These are phyloP conservation scores for Shiraia bambusicola DNA, from an alignment of 2,329 filamentous ascomycete genomes.

Conservation along the genomic window DNA sequence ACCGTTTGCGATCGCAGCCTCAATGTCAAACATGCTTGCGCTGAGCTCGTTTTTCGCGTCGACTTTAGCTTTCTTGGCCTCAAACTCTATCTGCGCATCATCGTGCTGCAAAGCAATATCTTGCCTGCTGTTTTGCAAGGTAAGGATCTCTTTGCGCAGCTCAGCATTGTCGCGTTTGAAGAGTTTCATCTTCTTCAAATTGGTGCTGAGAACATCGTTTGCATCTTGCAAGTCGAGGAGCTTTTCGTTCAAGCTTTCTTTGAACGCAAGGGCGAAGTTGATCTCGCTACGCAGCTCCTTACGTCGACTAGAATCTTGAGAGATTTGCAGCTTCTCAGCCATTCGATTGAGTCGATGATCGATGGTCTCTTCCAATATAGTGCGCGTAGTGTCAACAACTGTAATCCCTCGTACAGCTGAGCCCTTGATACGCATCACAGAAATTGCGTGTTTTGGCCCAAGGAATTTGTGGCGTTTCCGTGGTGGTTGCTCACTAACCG, in stretches of 20 bases:
- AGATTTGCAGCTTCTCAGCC: conserved; percentile 40
- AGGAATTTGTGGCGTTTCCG: conserved; percentile 32
- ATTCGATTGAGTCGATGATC: conserved; percentile 49
- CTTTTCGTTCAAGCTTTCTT: conserved; percentile 51
- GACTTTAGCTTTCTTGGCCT: conserved; percentile 26
- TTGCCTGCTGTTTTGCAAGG: conserved; percentile 52
- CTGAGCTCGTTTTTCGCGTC: conserved; percentile 33
- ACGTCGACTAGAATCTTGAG: conserved; percentile 43
- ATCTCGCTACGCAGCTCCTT: conserved; percentile 48
- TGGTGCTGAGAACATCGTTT: conserved; percentile 52
- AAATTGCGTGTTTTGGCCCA: conserved; percentile 35
- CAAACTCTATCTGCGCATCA: conserved; percentile 43
- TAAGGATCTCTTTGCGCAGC: conserved; percentile 51
- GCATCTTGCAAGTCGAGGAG: conserved; percentile 56
- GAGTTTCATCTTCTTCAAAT: conserved; percentile 49
- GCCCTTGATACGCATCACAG: conserved; percentile 44
- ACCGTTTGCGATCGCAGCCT: conserved; percentile 40
- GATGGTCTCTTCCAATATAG: conserved; percentile 53
- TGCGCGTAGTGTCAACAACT: conserved; percentile 55
- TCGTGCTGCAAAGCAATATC: conserved; percentile 54
- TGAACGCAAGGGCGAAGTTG: conserved; percentile 52
- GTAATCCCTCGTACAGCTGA: conserved; percentile 46
- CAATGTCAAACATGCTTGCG: conserved; percentile 38
- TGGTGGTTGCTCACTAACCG: conserved; percentile 22
- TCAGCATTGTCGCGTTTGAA: conserved; percentile 49